Evolutionary conservation across 345 rosid genomes (phyloP).

Genomic region (Heritiera fomes): DNA sequence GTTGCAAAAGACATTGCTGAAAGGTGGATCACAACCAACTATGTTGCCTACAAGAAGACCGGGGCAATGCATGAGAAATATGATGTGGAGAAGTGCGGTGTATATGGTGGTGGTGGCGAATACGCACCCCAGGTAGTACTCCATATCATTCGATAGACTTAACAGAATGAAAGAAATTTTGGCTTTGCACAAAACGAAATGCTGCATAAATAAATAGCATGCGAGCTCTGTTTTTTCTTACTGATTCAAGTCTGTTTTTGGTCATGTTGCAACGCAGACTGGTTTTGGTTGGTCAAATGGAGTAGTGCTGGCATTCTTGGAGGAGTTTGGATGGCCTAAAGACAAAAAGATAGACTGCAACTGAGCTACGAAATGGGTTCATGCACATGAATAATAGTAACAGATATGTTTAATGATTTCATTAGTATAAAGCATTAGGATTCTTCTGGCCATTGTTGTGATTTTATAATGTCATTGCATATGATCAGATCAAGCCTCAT

Average conservation of each 20-base stretch:
- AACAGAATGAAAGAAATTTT: neutral
- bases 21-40: constrained; percentile 79
- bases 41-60: constrained; percentile 37
- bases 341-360: constrained; percentile 32
- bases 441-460: no score
- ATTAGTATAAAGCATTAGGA: neutral
- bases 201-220: neutral
- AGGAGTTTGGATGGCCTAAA: constrained; percentile 90
- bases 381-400: neutral
- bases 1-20: constrained; percentile 73
- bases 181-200: neutral
- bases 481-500: no score
- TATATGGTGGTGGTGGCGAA: constrained; percentile 50
- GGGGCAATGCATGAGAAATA: constrained; percentile 63
- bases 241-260: neutral
- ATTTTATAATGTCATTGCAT: no score
- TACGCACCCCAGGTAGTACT: constrained; percentile 27
- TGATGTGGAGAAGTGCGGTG: constrained; percentile 46
- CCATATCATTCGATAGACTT: neutral
- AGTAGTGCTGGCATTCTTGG: constrained; percentile 77
- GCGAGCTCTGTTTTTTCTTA: neutral
- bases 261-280: constrained; percentile 50
- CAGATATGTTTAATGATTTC: neutral
- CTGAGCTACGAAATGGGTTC: neutral
- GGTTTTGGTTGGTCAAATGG: constrained; percentile 98